Evolutionary conservation across 2,329 filamentous ascomycete genomes (phyloP).

Genomic region (Stylonectria norvegica): DNA sequence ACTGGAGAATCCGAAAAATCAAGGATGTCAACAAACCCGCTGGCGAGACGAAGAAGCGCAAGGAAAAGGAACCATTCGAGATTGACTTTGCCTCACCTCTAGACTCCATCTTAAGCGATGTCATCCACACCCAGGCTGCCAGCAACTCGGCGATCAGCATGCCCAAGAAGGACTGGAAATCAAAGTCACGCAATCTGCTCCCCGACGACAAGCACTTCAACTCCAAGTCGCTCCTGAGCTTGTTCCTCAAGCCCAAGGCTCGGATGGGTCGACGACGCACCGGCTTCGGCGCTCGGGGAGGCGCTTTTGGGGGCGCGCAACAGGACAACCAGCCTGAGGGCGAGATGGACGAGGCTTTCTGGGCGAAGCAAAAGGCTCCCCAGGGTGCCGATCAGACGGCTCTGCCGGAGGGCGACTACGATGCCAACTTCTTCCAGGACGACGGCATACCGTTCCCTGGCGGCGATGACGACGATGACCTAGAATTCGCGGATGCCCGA

Average conservation of each 20-base stretch:
- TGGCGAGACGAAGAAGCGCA: constrained; percentile 62
- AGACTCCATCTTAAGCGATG: constrained; percentile 65
- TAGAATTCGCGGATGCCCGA: constrained; percentile 75
- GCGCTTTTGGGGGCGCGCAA: constrained; percentile 41
- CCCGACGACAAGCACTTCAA: constrained; percentile 99
- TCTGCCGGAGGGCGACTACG: constrained; percentile 73
- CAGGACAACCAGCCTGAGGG: constrained; percentile 58
- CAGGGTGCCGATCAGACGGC: constrained; percentile 51
- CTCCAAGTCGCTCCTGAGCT: constrained; percentile 79
- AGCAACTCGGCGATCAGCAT: constrained; percentile 79
- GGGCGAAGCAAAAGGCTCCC: constrained; percentile 70
- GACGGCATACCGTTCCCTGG: constrained; percentile 69
- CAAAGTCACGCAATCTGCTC: constrained; percentile 85
- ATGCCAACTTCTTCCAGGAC: constrained; percentile 97
- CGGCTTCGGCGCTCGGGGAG: constrained; percentile 43
- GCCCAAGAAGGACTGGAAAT: constrained; percentile 93
- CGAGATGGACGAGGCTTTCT: constrained; percentile 94
- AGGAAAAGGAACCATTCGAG: constrained; percentile 95
- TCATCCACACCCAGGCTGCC: constrained; percentile 76
- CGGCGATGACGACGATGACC: constrained; percentile 61
- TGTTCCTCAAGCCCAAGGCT: constrained; percentile 94
- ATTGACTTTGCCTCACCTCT: constrained; percentile 84
- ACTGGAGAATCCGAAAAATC: constrained; percentile 95
- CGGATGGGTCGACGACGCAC: constrained; percentile 67
- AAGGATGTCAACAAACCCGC: constrained; percentile 70